Percentiles rank a stretch among this genome's conserved stretches.
Evolutionary conservation across 2,329 filamentous ascomycete species (phyloP).

Genomic region (Aureobasidium sp.): DNA sequence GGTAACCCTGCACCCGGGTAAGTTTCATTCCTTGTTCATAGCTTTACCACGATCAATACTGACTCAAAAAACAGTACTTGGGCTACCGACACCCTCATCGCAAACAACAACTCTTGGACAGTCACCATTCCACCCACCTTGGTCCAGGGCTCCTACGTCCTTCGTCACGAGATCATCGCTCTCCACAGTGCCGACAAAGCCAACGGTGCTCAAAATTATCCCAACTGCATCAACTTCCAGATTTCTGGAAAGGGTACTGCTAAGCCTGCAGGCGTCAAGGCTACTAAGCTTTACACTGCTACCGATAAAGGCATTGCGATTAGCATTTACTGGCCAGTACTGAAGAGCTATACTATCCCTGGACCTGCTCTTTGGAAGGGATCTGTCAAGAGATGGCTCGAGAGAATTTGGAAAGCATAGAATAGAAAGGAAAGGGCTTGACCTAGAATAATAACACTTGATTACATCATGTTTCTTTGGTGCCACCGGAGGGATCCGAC

Average conservation of each 20-base stretch:
- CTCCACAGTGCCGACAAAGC: conserved; percentile 46
- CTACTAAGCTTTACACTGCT: conserved; percentile 50
- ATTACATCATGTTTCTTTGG: neutral
- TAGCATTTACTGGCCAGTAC: conserved; percentile 47
- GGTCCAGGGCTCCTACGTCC: conserved; percentile 50
- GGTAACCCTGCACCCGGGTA: conserved; percentile 35
- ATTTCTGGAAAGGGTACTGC: conserved; percentile 49
- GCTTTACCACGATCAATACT: neutral
- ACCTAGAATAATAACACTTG: neutral
- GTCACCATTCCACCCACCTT: conserved; percentile 48
- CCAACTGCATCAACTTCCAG: conserved; percentile 51
- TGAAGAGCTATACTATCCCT: conserved; percentile 44
- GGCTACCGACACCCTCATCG: conserved; percentile 48
- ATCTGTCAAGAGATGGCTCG: neutral
- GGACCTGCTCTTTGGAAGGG: conserved; percentile 37
- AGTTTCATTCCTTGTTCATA: neutral
- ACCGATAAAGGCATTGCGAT: conserved; percentile 51
- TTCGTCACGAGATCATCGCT: conserved; percentile 54
- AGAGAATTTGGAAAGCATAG: neutral
- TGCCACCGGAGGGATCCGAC: neutral
- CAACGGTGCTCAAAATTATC: conserved; percentile 42
- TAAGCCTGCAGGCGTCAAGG: conserved; percentile 43
- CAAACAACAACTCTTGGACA: conserved; percentile 41
- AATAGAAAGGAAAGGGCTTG: too few relatives aligned
- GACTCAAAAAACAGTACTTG: conserved; percentile 32